These are phyloP conservation scores for Calonectria hawksworthii DNA, from an alignment of 2,329 filamentous ascomycete genomes.

Conservation along the genomic window DNA sequence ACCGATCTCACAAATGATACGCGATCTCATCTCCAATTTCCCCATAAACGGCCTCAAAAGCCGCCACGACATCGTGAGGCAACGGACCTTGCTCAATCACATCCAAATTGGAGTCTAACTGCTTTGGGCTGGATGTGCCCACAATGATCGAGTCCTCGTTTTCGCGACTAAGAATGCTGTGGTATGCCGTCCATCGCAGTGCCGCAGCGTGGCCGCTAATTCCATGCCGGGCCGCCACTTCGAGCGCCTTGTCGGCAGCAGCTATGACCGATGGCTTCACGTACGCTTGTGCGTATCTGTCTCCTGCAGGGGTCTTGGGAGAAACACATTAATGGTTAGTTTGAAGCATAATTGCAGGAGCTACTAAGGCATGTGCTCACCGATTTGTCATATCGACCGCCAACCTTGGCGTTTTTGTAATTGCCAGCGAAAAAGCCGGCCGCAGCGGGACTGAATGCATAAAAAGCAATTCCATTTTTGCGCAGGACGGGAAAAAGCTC, in stretches of 20 bases:
- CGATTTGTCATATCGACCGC: slow-evolving; percentile 42
- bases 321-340: background rate
- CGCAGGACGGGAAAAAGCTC: slow-evolving; percentile 59
- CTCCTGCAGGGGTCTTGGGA: slow-evolving; percentile 29
- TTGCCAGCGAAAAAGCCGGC: slow-evolving; percentile 45
- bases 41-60: slow-evolving; percentile 38
- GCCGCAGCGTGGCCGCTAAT: slow-evolving; percentile 57
- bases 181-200: slow-evolving; percentile 56
- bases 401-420: slow-evolving; percentile 33
- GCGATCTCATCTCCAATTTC: slow-evolving; percentile 33
- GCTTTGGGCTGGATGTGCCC: slow-evolving; percentile 50
- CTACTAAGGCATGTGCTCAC: slow-evolving; percentile 32
- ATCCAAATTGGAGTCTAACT: slow-evolving; percentile 53
- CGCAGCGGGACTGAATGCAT: slow-evolving; percentile 53
- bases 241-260: slow-evolving; percentile 44
- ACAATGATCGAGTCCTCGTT: slow-evolving; percentile 55
- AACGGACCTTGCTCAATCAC: slow-evolving; percentile 56
- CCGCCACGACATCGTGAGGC: slow-evolving; percentile 50
- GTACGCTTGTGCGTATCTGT: slow-evolving; percentile 45
- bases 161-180: slow-evolving; percentile 49
- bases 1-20: slow-evolving; percentile 32
- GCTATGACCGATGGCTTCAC: slow-evolving; percentile 44
- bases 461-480: slow-evolving; percentile 58
- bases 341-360: too few species aligned
- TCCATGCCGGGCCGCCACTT: slow-evolving; percentile 48